Conservation (phyloP, 2,329 filamentous ascomycete genomes). For the Fusarium sp. region DNA sequence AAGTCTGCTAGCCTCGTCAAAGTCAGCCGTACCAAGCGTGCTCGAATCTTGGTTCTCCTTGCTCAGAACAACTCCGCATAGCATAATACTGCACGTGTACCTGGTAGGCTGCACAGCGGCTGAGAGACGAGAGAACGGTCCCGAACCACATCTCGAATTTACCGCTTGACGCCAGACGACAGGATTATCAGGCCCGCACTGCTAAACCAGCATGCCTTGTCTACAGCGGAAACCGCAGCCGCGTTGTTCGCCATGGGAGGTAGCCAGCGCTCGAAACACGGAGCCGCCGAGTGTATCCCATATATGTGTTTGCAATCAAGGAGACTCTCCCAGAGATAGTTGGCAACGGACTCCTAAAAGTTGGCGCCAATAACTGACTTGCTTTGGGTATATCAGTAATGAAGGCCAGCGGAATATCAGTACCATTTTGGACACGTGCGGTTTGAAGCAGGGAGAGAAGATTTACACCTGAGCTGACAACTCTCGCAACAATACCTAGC, state of each 20-base stretch:
- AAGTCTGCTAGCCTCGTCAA: constrained; percentile 17
- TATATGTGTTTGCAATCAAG: constrained; percentile 29
- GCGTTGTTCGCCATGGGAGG: constrained; percentile 25
- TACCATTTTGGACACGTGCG: background rate
- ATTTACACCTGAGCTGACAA: constrained; percentile 11
- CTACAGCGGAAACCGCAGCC: constrained; percentile 36
- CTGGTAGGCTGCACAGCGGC: constrained; percentile 10
- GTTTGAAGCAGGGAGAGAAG: constrained; percentile 7
- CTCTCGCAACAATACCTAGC: constrained; percentile 6
- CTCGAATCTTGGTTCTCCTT: constrained; percentile 9
- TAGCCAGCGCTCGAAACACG: constrained; percentile 24
- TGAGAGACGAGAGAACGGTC: constrained; percentile 19
- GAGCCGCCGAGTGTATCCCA: constrained; percentile 39
- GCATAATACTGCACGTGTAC: constrained; percentile 16
- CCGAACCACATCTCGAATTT: constrained; percentile 19
- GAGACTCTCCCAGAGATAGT: constrained; percentile 20
- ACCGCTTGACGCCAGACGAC: constrained; percentile 29
- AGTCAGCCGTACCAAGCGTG: constrained; percentile 14
- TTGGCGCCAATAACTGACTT: constrained; percentile 18
- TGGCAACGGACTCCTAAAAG: constrained; percentile 24
- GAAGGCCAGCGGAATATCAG: background rate
- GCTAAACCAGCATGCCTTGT: constrained; percentile 31
- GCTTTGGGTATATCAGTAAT: constrained; percentile 13
- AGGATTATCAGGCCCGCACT: constrained; percentile 36
- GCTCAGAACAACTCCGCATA: constrained; percentile 32